phyloP scores from a whole-genome alignment of 2,329 filamentous ascomycete species.

The Aspergillus texensis region DNA sequence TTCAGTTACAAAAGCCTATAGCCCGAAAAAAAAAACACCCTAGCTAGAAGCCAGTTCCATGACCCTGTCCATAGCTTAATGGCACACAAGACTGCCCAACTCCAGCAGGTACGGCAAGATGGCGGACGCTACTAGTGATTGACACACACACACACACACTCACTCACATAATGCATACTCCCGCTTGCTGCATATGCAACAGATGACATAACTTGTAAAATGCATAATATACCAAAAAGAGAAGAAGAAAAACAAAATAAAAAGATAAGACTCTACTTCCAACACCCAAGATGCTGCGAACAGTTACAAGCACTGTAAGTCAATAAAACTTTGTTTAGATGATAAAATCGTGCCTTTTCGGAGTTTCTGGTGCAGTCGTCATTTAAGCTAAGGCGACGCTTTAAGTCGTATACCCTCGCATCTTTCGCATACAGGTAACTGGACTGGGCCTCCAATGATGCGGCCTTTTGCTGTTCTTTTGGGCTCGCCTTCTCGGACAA shows the following conservation, averaged over 20 bases:
- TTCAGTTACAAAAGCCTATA: neutral
- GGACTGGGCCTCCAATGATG: conserved; percentile 51
- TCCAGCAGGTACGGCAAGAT: neutral
- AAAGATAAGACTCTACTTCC: neutral
- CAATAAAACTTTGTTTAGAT: neutral
- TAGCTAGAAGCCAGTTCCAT: neutral
- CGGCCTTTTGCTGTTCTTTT: conserved; percentile 48
- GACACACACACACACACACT: neutral
- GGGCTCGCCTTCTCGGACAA: conserved; percentile 59
- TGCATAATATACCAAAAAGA: neutral
- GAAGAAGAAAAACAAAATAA: neutral
- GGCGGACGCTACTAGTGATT: neutral
- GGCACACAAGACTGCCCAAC: neutral
- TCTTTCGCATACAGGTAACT: conserved; percentile 63
- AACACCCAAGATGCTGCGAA: neutral
- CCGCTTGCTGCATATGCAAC: conserved; percentile 15
- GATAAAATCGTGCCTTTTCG: neutral
- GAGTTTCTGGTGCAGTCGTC: neutral
- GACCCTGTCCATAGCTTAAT: neutral
- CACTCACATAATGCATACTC: conserved; percentile 5
- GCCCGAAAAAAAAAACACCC: neutral
- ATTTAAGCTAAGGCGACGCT: conserved; percentile 43
- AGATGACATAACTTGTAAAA: neutral
- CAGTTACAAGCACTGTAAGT: neutral
- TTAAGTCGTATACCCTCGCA: conserved; percentile 67